These are phyloP conservation scores for Cymbopogon citratus DNA, from an alignment of 176 grass and related monocot genomes.

Conservation along the genomic window DNA sequence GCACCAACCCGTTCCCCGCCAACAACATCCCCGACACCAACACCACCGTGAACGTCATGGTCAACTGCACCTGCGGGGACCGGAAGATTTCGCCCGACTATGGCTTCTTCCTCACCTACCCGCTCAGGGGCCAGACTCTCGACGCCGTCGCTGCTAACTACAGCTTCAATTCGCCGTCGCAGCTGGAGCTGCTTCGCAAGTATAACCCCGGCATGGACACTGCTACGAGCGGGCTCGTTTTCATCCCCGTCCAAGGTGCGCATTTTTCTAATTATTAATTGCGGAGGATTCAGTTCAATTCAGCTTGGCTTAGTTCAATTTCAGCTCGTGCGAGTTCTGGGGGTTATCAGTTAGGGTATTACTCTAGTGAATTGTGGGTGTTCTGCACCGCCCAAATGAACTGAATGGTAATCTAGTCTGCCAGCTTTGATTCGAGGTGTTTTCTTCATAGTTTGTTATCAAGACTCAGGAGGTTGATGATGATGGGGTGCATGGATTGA, in stretches of 20 bases:
- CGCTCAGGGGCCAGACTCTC: slow-evolving; percentile 52
- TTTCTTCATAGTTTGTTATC: too few species aligned
- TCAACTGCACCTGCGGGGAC: slow-evolving; percentile 88
- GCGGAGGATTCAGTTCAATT: not conserved
- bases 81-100: slow-evolving; percentile 31
- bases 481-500: not conserved
- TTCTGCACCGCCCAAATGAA: not conserved
- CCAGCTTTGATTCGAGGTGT: not conserved
- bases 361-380: not conserved
- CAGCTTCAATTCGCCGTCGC: slow-evolving; percentile 19
- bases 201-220: slow-evolving; percentile 56
- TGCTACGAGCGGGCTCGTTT: slow-evolving; percentile 33
- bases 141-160: slow-evolving; percentile 16
- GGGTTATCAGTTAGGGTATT: not conserved
- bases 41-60: slow-evolving; percentile 25
- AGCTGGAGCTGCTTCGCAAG: slow-evolving; percentile 30
- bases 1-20: slow-evolving; percentile 34
- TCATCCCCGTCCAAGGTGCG: slow-evolving; percentile 64
- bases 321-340: not conserved
- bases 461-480: too few species aligned
- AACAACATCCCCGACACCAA: slow-evolving; percentile 35
- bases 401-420: not conserved
- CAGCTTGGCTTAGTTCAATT: not conserved
- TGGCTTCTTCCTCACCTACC: slow-evolving; percentile 71
- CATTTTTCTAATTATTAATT: not conserved